Base-by-base conservation (phyloP, 192 early-diverging fungal genomes). In the Funneliformis mosseae region DNA sequence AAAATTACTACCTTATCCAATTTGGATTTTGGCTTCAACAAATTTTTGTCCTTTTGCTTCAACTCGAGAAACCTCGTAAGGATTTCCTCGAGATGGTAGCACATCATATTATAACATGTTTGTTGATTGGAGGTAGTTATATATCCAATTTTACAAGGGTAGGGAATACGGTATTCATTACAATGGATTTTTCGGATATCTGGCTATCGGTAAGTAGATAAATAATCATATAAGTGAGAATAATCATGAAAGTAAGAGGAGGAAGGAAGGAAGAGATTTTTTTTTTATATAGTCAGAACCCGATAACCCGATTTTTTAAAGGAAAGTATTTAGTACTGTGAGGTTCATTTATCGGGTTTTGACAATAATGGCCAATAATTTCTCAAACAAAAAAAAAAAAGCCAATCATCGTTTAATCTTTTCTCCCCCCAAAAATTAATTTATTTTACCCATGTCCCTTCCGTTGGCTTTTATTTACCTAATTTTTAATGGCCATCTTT, bases 171-270 rank as follows among this genome's bases (percentile, higher is more conserved):
- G 87, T 91, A 23, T 90, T 93, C 84, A 84, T 90, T 2, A 85
- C 87, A 77, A 88, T 93, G 89, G 92, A 93, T 86, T 78, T 91
- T 21, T 84, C 91, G 14, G 92, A 93, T 83, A 85, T 88, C 69
- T 81, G 90, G 42, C 78, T 93, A 43, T 88, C 88, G 60, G 89
- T 90, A 83, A 88, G 88, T 84, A 21, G 28, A 4, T 21, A 14
- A 59, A 33, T 33, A 33, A 62, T 50, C 6, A 48, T 55, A 18
- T 62, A 33, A 74, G n/a, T n/a, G n/a, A n/a, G n/a, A n/a, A 33
- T 33, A 33, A 62, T 50, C 6, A 48, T 55, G 9, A 48, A 33
- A 74, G 38, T 43, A 46, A n/a, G 14, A 71, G 6, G 59, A 12
- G n/a, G 9, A 6, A 16, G 33, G 42, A n/a, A 23, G 21, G 69